phyloP scores from a whole-genome alignment of 2,329 filamentous ascomycete species.

The Xylariaceae sp. region DNA sequence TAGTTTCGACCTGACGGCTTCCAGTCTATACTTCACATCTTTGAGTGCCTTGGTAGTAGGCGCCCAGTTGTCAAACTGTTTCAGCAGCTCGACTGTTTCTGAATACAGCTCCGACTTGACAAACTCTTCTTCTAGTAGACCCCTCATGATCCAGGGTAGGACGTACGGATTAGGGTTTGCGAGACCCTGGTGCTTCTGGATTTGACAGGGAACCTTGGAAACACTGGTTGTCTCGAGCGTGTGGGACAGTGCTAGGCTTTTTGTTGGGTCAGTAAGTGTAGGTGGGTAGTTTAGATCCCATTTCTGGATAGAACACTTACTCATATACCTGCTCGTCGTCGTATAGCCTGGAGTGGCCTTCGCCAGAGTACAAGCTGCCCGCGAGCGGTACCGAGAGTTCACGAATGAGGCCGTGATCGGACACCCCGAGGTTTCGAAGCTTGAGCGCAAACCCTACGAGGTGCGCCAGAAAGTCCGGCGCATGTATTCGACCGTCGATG shows the following conservation, averaged over 20 bases:
- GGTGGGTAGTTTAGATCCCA: background rate
- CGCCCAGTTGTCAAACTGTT: slow-evolving; percentile 90
- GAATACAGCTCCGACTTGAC: slow-evolving; percentile 73
- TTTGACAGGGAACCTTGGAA: slow-evolving; percentile 41
- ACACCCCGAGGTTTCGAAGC: slow-evolving; percentile 84
- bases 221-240: slow-evolving; percentile 64
- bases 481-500: slow-evolving; percentile 85
- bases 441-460: slow-evolving; percentile 91
- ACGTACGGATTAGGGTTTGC: slow-evolving; percentile 74
- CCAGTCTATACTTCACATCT: slow-evolving; percentile 91
- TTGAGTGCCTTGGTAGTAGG: slow-evolving; percentile 85
- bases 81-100: slow-evolving; percentile 75
- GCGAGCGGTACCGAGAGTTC: slow-evolving; percentile 85
- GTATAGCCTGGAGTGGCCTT: slow-evolving; percentile 90
- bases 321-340: slow-evolving; percentile 84
- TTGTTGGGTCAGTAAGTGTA: slow-evolving; percentile 6
- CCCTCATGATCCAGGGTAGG: slow-evolving; percentile 92
- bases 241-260: slow-evolving; percentile 62
- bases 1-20: slow-evolving; percentile 83
- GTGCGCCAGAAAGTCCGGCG: slow-evolving; percentile 88
- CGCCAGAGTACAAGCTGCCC: slow-evolving; percentile 83
- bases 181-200: slow-evolving; percentile 46
- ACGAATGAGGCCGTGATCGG: slow-evolving; percentile 87
- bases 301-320: slow-evolving; percentile 35
- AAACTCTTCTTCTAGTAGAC: slow-evolving; percentile 83